Evolutionary conservation across 257 asterid genomes (phyloP), one percentile per base, ranked within the genome.

Genomic region (Gentiana macrophylla): DNA sequence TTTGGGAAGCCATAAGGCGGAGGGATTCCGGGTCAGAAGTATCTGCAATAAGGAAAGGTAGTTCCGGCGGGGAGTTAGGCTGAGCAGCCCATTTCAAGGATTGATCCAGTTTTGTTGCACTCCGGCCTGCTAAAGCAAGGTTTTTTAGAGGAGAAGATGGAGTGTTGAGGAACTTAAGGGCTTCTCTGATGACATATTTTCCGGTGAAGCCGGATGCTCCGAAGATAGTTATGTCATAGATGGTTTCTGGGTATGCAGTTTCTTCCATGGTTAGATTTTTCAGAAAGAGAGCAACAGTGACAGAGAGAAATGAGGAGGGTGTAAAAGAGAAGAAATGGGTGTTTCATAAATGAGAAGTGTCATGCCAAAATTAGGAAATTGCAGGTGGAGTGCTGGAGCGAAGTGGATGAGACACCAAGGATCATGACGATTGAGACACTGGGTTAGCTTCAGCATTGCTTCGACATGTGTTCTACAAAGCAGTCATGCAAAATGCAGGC

Each of bases 151-250:
- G 87, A 10, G 96, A 90, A 43, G 76, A 74, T 0, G 98, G 84
- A 13, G 74, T 8, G 63, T 80, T 57, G 63, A 86, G 84, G 76
- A 84, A 84, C 53, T 84, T 90, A 66, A 90, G 94, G 4, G 96
- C 94, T 68, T 90, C 96, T 5, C 91, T 73, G 70, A 86, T 62
- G 1, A 86, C 95, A 65, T 90, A 84, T 44, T 84, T 86, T 0
- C 95, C 98, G 60, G 96, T 90, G 86, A 79, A 86, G 6, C 98
- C 96, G 0, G 98, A 90, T 9, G 95, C 98, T 3, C 98, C 98
- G 50, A 90, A 65, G 61, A 84, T 84, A 13, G 80, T 63, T 9
- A 80, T 7, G 60, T 86, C 95, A 78, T 81, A 89, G 24, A 47
- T 44, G 8, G 47, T 59, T 3, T 46, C 8, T 24, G 49, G 59